Base-by-base conservation (phyloP, 108 stramenopile genomes). In the Pseudonitzschia multistriata region DNA sequence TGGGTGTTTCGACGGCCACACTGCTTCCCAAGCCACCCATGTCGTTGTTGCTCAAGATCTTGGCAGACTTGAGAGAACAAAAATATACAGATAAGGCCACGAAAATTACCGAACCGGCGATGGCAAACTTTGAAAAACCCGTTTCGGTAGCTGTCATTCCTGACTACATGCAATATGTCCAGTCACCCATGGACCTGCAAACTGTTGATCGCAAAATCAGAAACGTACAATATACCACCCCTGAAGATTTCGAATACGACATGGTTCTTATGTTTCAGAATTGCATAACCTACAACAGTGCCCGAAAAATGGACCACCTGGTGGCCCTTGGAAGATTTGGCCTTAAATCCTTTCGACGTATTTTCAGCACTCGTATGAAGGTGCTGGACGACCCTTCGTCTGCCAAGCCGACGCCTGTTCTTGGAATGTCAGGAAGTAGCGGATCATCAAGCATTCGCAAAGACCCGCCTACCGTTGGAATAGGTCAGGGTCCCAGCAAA, bases 171-270 rank as follows among this genome's bases (percentile, higher is more conserved):
- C 59, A 86, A 29, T 79, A 75, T 59, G 83, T 91, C 22, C 56
- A 77, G 37, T 74, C 68, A 40, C 89, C 88, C 0, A 93, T 93
- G 87, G 89, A 91, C 72, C 70, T 91, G 47, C 82, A 86, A 68
- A 83, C 85, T 1, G 76, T 93, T 13, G 92, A 90, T 62, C 62
- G 79, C n/a, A 93, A 88, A 55, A 79, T 86, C 27, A 87, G 79
- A 59, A 62, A 27, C 10, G 83, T 69, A 29, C 45, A 56, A 5
- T 91, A 85, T 29, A 63, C 52, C 21, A 79, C 77, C 62, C 79
- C 81, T 19, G 79, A 85, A 79, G 92, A 94, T 66, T 94, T 94
- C 75, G 92, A 94, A 60, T 89, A 88, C 62, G 92, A 94, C 67
- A 70, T 94, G 33, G 50, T 76, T 24, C 75, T 91, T 1, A 87